phyloP scores from a whole-genome alignment of 1,139 yeast species.

The Schizosaccharomyces versatilis region DNA sequence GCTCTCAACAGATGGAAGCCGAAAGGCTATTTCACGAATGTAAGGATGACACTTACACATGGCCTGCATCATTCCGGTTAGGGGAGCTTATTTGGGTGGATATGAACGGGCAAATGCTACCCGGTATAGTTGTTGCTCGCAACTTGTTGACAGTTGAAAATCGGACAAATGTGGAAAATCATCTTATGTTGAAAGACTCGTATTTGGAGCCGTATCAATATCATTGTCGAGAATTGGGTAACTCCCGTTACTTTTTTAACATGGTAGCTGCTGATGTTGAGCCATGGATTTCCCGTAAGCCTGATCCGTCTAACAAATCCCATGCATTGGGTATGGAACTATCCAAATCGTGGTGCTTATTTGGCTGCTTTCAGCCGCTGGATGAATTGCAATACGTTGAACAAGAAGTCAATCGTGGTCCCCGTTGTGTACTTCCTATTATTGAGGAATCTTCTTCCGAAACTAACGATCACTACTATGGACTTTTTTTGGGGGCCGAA shows the following conservation, averaged over 20 bases:
- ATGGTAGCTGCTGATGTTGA: constrained; percentile 3
- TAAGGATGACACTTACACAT: constrained; percentile 2
- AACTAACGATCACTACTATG: not conserved
- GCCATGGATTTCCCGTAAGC: constrained; percentile 5
- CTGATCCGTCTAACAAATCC: not conserved
- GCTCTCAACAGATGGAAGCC: not conserved
- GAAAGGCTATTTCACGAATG: constrained; percentile 2
- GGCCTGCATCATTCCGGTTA: constrained; percentile 4
- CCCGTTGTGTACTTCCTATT: not conserved
- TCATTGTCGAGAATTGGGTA: not conserved
- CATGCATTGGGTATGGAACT: not conserved
- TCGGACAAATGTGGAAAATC: not conserved
- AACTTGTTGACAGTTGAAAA: not conserved
- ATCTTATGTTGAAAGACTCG: not conserved
- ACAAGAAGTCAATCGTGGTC: not conserved
- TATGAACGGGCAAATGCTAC: not conserved
- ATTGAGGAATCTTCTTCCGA: not conserved
- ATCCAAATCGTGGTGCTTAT: not conserved
- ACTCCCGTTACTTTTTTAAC: constrained; percentile 2
- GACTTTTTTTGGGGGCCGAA: constrained; percentile 5
- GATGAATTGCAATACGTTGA: not conserved
- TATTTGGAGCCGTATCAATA: constrained; percentile 4
- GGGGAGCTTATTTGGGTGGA: constrained; percentile 7
- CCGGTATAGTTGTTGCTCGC: not conserved
- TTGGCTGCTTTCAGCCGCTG: not conserved